Percentiles rank a stretch among this genome's conserved stretches.
phyloP scores from a whole-genome alignment of 257 asterid species.

The Anisodus acutangulus region DNA sequence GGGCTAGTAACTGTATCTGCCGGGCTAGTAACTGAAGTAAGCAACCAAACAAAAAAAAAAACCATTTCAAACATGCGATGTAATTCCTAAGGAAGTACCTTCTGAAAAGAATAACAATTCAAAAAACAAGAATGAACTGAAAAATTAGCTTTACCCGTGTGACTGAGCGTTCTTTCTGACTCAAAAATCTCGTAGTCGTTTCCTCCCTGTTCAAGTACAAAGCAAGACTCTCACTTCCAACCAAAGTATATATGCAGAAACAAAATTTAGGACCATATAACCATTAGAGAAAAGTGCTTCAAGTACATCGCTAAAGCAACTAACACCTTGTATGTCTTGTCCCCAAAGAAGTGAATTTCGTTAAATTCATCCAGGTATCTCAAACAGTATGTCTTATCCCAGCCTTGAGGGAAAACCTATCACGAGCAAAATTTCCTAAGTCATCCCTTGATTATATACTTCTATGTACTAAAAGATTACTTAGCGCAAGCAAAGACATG shows the following conservation, averaged over 20 bases:
- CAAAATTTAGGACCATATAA: not conserved
- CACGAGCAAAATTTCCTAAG: slow-evolving; percentile 2
- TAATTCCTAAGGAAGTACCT: not conserved
- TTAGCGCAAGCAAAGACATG: not conserved
- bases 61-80: not conserved
- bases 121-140: not conserved
- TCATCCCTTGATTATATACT: not conserved
- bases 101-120: not conserved
- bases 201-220: slow-evolving; percentile 72
- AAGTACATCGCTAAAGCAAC: not conserved
- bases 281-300: not conserved
- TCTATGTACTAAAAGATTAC: not conserved
- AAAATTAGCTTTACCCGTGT: slow-evolving; percentile 69
- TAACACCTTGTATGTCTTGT: slow-evolving; percentile 88
- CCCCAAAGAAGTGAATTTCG: slow-evolving; percentile 93
- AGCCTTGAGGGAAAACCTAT: slow-evolving; percentile 92
- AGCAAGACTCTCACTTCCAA: not conserved
- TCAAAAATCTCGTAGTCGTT: slow-evolving; percentile 85
- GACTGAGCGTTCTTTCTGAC: slow-evolving; percentile 84
- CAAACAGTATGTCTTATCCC: slow-evolving; percentile 98
- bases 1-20: slow-evolving; percentile 85
- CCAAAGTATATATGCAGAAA: not conserved
- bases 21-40: slow-evolving; percentile 63
- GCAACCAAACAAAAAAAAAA: not conserved
- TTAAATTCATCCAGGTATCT: slow-evolving; percentile 73